Base-by-base conservation (phyloP, 257 asterid genomes). In the Perilla frutescens region DNA sequence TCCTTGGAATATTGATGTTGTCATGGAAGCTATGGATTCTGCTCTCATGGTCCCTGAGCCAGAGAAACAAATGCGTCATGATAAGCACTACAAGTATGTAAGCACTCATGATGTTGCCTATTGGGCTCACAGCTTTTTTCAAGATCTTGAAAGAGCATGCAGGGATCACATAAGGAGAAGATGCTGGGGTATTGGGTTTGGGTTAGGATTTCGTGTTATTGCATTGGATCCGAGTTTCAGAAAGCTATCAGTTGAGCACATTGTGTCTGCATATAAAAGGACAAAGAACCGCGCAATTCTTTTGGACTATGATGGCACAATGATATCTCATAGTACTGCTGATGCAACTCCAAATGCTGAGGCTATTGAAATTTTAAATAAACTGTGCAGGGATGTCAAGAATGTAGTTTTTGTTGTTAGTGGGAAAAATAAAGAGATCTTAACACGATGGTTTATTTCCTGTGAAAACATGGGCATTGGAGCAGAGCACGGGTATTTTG, bases 151-250 rank as follows among this genome's bases (percentile, higher is more conserved):
- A 80, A 74, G 97, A 70, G 91, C 96, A 3, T 91, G 97, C 61
- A 62, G 87, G 77, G 96, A 91, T 73, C 97, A 89, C 41, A 82
- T 86, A 15, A 87, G 88, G 82, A 81, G 96, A 81, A 85, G 97
- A 58, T 89, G 95, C 71, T 91, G 96, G 92, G 95, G 96, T n/a
- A 91, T 89, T 10, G 97, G 97, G 36, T 91, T 91, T 61, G 97
- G 97, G 62, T 80, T 91, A 31, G 91, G 91, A 3, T 91, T 91
- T 74, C 92, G 95, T 54, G 96, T 91, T 6, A 88, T 91, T 57
- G 96, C 97, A 4, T 81, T 91, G 86, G 97, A 89, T 80, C 97
- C 96, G 34, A 89, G 80, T 81, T 91, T 91, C 81, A 76, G 90
- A 80, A 91, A 91, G 85, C 87, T 91, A 11, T 87, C 97, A 0